Evolutionary conservation across 2,329 filamentous ascomycete genomes (phyloP).

Genomic region (Aspergillus sp.): DNA sequence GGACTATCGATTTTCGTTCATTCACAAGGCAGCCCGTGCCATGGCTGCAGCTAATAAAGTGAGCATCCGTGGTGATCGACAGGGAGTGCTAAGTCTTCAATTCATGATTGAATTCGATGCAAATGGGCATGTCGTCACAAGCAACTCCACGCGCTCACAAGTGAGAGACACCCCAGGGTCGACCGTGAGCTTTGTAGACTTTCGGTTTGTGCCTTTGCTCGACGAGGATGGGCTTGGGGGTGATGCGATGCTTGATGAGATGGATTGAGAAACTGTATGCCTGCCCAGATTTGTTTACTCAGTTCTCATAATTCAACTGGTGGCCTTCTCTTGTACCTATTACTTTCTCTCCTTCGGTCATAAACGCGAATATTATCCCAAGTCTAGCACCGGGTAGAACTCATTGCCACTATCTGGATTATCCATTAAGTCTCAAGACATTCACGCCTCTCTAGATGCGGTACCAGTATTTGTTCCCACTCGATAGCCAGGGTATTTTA

Average conservation of each 20-base stretch:
- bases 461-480: too few relatives aligned
- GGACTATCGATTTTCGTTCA: conserved; percentile 82
- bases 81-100: conserved; percentile 90
- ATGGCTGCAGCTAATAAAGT: conserved; percentile 94
- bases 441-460: too few relatives aligned
- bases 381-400: too few relatives aligned
- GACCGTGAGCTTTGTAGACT: conserved; percentile 52
- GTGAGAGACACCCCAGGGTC: conserved; percentile 29
- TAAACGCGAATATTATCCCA: too few relatives aligned
- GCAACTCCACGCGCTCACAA: conserved; percentile 24
- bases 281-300: too few relatives aligned
- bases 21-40: conserved; percentile 85
- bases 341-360: too few relatives aligned
- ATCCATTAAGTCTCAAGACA: too few relatives aligned
- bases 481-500: too few relatives aligned
- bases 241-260: conserved; percentile 6
- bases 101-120: conserved; percentile 92
- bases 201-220: conserved; percentile 52
- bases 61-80: conserved; percentile 81
- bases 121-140: conserved; percentile 39
- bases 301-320: too few relatives aligned
- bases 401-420: too few relatives aligned
- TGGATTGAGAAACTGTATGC: background rate
- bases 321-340: too few relatives aligned
- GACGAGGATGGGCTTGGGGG: conserved; percentile 44